phyloP scores from a whole-genome alignment of 169 alveolate species.

The Cryptosporidium andersoni region DNA sequence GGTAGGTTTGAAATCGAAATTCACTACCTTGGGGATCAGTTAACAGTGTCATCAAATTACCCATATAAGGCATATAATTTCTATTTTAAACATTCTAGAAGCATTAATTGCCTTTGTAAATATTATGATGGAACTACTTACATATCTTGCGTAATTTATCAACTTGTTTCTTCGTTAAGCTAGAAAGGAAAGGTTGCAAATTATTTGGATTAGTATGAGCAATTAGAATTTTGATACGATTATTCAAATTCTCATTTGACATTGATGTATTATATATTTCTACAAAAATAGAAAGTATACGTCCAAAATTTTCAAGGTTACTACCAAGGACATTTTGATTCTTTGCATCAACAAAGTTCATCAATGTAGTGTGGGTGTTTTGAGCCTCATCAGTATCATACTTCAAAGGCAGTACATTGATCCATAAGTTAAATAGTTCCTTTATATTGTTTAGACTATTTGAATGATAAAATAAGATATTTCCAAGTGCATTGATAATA shows the following conservation, averaged over 20 bases:
- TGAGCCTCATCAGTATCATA: conserved; percentile 70
- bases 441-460: conserved; percentile 15
- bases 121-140: background rate
- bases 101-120: too few relatives aligned
- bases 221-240: conserved; percentile 72
- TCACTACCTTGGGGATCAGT: background rate
- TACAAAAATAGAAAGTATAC: conserved; percentile 81
- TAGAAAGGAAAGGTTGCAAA: conserved; percentile 44
- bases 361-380: conserved; percentile 50
- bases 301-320: conserved; percentile 79
- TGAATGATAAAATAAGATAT: conserved; percentile 34
- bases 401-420: conserved; percentile 42
- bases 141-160: conserved; percentile 54
- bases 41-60: background rate
- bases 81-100: too few relatives aligned
- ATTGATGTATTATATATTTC: conserved; percentile 82
- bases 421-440: conserved; percentile 47
- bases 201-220: conserved; percentile 52
- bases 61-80: background rate
- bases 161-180: conserved; percentile 41
- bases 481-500: conserved; percentile 32
- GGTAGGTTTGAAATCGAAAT: background rate
- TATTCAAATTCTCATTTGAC: conserved; percentile 82
- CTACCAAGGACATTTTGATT: conserved; percentile 81
- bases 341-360: conserved; percentile 71